phyloP scores from a whole-genome alignment of 805 yeast species.

The Metschnikowia cerradonensis region DNA sequence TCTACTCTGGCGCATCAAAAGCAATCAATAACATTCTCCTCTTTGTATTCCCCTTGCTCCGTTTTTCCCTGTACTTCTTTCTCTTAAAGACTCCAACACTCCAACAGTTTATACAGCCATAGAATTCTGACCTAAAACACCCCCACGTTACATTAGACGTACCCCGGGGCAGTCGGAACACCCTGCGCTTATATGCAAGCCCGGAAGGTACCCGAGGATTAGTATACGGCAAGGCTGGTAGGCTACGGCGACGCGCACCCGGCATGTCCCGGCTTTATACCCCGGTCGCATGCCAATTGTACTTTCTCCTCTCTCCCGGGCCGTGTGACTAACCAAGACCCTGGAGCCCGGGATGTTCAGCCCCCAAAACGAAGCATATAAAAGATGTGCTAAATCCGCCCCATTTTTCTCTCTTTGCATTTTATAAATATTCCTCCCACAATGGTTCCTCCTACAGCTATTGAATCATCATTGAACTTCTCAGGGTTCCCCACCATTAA shows the following conservation, averaged over 20 bases:
- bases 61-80: too few species aligned
- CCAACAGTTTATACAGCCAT: too few species aligned
- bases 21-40: not conserved
- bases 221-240: not conserved
- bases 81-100: too few species aligned
- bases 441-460: constrained; percentile 45
- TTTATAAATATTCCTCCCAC: constrained; percentile 4
- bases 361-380: constrained; percentile 7
- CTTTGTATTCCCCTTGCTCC: too few species aligned
- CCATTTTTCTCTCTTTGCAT: not conserved
- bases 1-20: not conserved
- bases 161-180: constrained; percentile 4
- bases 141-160: too few species aligned
- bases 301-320: constrained; percentile 12
- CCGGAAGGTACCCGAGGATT: constrained; percentile 1
- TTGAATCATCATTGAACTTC: constrained; percentile 42
- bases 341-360: constrained; percentile 6
- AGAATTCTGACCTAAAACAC: too few species aligned
- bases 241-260: constrained; percentile 6
- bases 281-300: constrained; percentile 10
- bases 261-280: constrained; percentile 10
- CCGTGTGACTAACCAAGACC: constrained; percentile 1
- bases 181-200: not conserved
- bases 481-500: constrained; percentile 37
- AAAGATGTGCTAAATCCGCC: constrained; percentile 11